These are phyloP conservation scores for Amesomyces nigricolor DNA, from an alignment of 2,329 filamentous ascomycete species.

Conservation along the genomic window DNA sequence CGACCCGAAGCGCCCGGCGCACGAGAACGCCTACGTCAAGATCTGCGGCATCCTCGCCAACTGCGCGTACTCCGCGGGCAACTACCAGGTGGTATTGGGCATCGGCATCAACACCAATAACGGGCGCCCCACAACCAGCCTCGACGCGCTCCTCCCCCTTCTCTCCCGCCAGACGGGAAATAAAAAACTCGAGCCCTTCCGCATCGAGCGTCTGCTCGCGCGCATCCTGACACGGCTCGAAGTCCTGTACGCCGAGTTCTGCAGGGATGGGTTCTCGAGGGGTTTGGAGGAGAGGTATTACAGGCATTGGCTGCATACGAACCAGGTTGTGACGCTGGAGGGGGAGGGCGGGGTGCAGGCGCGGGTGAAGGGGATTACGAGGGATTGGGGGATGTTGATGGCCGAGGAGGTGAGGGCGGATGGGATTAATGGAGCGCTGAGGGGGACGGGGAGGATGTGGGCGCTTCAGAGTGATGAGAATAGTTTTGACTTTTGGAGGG, in stretches of 20 bases:
- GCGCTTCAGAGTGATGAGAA: slow-evolving; percentile 93
- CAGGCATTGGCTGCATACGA: slow-evolving; percentile 76
- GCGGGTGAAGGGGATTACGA: slow-evolving; percentile 77
- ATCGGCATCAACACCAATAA: slow-evolving; percentile 85
- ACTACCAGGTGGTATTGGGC: slow-evolving; percentile 81
- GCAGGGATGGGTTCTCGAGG: slow-evolving; percentile 65
- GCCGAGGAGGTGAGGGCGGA: slow-evolving; percentile 76
- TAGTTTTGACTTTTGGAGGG: slow-evolving; percentile 96
- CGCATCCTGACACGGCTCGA: slow-evolving; percentile 75
- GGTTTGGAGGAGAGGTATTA: slow-evolving; percentile 75
- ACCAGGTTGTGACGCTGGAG: slow-evolving; percentile 68
- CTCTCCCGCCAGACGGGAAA: slow-evolving; percentile 28
- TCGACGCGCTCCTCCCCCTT: slow-evolving; percentile 63
- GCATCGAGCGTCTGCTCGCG: slow-evolving; percentile 75
- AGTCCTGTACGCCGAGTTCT: slow-evolving; percentile 67
- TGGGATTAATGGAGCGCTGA: slow-evolving; percentile 40
- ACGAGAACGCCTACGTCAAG: slow-evolving; percentile 62
- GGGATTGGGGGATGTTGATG: slow-evolving; percentile 82
- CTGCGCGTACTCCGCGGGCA: slow-evolving; percentile 68
- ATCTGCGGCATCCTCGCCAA: slow-evolving; percentile 92
- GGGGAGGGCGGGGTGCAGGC: slow-evolving; percentile 70
- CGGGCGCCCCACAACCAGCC: slow-evolving; percentile 75
- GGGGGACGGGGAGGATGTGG: slow-evolving; percentile 70
- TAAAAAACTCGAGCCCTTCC: slow-evolving; percentile 48
- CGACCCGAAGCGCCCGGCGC: slow-evolving; percentile 50